These are phyloP conservation scores for Candida tetrigidarum DNA, from an alignment of 1,139 yeast genomes.

Conservation along the genomic window DNA sequence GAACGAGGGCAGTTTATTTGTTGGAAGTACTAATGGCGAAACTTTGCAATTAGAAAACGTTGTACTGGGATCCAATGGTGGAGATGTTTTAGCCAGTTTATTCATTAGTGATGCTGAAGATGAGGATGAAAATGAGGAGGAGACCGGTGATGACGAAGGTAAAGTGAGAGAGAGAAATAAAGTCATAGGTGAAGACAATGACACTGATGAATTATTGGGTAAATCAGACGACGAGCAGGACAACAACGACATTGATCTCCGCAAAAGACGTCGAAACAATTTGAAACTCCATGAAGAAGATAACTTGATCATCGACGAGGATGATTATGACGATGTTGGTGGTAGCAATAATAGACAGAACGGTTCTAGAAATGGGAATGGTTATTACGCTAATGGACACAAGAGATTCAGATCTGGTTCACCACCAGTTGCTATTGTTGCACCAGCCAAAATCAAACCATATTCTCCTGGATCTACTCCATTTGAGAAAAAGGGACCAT, in stretches of 20 bases:
- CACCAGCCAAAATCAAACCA: conserved; percentile 28
- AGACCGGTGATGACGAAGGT: too few species aligned
- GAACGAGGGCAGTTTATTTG: conserved; percentile 24
- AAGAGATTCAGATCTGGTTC: conserved; percentile 10
- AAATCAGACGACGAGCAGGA: conserved; percentile 23
- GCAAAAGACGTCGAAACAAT: conserved; percentile 15
- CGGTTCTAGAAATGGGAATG: conserved; percentile 18
- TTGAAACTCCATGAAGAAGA: conserved; percentile 31
- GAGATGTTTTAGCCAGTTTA: conserved; percentile 26
- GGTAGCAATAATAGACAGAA: too few species aligned
- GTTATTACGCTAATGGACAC: conserved; percentile 17
- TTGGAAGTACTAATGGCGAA: conserved; percentile 64
- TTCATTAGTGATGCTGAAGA: conserved; percentile 37
- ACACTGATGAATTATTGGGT: conserved; percentile 26
- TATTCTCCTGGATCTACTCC: conserved; percentile 88
- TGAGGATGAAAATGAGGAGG: conserved; percentile 23
- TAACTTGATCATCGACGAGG: conserved; percentile 19
- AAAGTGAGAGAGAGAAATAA: too few species aligned
- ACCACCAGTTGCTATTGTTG: background rate
- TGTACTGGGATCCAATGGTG: conserved; percentile 26
- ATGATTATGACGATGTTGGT: conserved; percentile 21
- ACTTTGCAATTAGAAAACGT: conserved; percentile 41
- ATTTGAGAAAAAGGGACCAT: conserved; percentile 26
- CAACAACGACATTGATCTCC: conserved; percentile 6
- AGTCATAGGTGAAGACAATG: conserved; percentile 26